phyloP scores from a whole-genome alignment of 2,329 filamentous ascomycete species.

The Thermothelomyces thermophilus region DNA sequence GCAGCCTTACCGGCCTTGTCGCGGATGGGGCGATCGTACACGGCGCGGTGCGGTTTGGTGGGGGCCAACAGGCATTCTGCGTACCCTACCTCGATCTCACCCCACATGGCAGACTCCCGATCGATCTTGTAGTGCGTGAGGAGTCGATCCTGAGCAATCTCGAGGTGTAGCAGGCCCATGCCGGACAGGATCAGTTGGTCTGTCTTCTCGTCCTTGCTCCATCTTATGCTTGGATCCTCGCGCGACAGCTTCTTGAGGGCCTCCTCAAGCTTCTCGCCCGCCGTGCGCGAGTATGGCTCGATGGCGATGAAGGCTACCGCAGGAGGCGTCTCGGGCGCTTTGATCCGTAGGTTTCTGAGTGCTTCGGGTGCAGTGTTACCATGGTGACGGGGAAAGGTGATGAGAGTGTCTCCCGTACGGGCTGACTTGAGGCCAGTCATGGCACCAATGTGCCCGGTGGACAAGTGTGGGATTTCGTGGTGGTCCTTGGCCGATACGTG shows the following conservation, averaged over 20 bases:
- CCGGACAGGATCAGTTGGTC: conserved; percentile 90
- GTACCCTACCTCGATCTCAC: conserved; percentile 91
- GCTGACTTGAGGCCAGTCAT: conserved; percentile 83
- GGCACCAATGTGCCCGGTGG: conserved; percentile 87
- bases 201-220: conserved; percentile 78
- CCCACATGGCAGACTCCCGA: conserved; percentile 59
- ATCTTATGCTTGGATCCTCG: conserved; percentile 87
- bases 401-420: conserved; percentile 87
- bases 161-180: conserved; percentile 93
- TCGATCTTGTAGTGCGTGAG: conserved; percentile 83
- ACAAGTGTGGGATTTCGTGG: conserved; percentile 72
- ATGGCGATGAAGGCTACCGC: conserved; percentile 96
- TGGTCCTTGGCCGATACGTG: conserved; percentile 88
- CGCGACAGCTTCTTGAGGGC: conserved; percentile 71
- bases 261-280: conserved; percentile 67
- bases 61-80: conserved; percentile 66
- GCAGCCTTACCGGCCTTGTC: conserved; percentile 72
- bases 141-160: conserved; percentile 83
- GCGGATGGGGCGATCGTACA: conserved; percentile 73
- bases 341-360: conserved; percentile 70
- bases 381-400: conserved; percentile 59
- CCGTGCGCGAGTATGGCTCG: conserved; percentile 61
- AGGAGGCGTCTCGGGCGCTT: conserved; percentile 82
- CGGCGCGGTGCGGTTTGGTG: conserved; percentile 50
- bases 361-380: conserved; percentile 56